phyloP scores from a whole-genome alignment of 768 basidiomycete species.

The Tulasnella sp. region DNA sequence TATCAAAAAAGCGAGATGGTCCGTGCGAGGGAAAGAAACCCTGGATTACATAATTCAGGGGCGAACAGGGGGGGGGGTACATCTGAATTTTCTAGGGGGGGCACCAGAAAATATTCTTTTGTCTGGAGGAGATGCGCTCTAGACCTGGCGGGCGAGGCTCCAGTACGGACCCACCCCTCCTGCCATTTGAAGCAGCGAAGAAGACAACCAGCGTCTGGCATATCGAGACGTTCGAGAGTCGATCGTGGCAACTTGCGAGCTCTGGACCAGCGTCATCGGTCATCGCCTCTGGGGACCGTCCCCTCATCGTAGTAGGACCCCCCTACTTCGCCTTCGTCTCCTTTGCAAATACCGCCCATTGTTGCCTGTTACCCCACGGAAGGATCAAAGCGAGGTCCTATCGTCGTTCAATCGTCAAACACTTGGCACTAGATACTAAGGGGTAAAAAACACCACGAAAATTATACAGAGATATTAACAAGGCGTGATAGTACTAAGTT shows the following conservation, averaged over 20 bases:
- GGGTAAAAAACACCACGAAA: neutral
- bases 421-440: neutral
- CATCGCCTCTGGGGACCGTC: neutral
- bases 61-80: neutral
- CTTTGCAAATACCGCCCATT: neutral
- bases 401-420: neutral
- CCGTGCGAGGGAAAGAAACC: neutral
- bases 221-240: neutral
- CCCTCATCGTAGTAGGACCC: neutral
- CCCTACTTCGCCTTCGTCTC: neutral
- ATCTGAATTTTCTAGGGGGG: neutral
- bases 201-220: neutral
- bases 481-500: neutral
- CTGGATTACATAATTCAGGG: neutral
- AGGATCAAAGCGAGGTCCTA: neutral
- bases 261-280: neutral
- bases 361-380: neutral
- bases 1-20: neutral
- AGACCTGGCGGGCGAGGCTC: neutral
- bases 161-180: neutral
- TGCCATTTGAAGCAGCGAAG: neutral
- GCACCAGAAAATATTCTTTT: neutral
- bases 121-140: neutral
- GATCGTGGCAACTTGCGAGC: neutral
- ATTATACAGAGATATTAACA: constrained; percentile 11